Percentiles rank a stretch among this genome's conserved stretches.
These are phyloP conservation scores for Sugiyamaella americana DNA, from an alignment of 805 yeast species.

Conservation along the genomic window DNA sequence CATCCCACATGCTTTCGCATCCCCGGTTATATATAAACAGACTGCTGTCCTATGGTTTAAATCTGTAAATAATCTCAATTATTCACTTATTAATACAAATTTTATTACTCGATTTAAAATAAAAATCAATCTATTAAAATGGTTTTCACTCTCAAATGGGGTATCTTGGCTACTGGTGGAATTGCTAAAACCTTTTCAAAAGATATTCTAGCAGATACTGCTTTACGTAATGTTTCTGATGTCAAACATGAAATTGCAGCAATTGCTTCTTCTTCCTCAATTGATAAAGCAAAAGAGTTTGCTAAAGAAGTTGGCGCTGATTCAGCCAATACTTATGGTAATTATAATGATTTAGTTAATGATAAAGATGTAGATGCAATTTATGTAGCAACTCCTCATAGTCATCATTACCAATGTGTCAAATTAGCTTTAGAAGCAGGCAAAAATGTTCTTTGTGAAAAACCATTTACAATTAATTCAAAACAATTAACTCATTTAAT, in stretches of 20 bases:
- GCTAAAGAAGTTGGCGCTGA: conserved; percentile 17
- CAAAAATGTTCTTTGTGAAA: conserved; percentile 50
- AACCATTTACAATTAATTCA: conserved; percentile 46
- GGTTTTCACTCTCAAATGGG: conserved; percentile 25
- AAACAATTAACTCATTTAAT: conserved; percentile 40
- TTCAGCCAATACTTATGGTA: conserved; percentile 18
- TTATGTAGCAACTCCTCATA: conserved; percentile 52
- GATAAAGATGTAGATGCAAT: conserved; percentile 43
- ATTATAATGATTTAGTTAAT: conserved; percentile 42
- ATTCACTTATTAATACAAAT: neutral
- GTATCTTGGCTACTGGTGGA: conserved; percentile 28
- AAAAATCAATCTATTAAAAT: conserved; percentile 2
- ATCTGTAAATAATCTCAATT: no score
- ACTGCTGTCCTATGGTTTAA: no score
- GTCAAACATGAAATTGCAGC: conserved; percentile 27
- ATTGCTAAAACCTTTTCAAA: conserved; percentile 25
- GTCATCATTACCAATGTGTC: conserved; percentile 43
- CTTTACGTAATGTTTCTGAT: conserved; percentile 23
- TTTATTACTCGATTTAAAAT: neutral
- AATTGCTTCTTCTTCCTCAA: conserved; percentile 24
- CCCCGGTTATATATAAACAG: no score
- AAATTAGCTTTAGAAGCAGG: conserved; percentile 39
- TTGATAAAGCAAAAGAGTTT: conserved; percentile 23
- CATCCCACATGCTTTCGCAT: no score
- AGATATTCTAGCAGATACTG: conserved; percentile 23